phyloP scores from a whole-genome alignment of 1,284 basidiomycete species.

The Coniferiporia weirii region DNA sequence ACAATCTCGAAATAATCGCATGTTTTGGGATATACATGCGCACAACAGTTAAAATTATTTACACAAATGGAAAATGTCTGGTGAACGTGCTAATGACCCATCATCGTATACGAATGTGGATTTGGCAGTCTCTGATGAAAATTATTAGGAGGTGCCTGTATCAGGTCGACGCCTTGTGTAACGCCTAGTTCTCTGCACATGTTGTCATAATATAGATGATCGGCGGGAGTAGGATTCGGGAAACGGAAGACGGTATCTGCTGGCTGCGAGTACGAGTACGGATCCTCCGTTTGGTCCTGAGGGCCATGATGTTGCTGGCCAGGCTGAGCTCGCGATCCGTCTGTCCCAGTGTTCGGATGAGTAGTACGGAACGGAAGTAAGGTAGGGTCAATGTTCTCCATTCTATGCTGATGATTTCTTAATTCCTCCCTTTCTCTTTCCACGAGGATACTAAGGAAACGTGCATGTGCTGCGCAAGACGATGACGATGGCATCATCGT shows the following conservation, averaged over 20 bases:
- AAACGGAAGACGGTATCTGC: conserved; percentile 5
- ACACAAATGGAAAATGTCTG: not conserved
- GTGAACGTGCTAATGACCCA: conserved; percentile 6
- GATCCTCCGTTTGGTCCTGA: conserved; percentile 11
- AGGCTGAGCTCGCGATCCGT: not conserved
- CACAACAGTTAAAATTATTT: not conserved
- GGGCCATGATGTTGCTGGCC: conserved; percentile 5
- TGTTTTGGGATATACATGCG: not conserved
- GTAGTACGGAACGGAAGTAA: conserved; percentile 5
- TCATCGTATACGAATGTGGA: conserved; percentile 13
- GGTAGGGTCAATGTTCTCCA: conserved; percentile 16
- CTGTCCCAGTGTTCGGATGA: not conserved
- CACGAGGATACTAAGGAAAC: conserved; percentile 67
- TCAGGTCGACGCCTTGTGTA: conserved; percentile 20
- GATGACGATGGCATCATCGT: conserved; percentile 53
- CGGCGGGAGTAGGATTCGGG: conserved; percentile 44
- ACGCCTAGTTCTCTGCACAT: conserved; percentile 67
- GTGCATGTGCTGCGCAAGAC: conserved; percentile 63
- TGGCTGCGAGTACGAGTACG: not conserved
- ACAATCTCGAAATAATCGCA: not conserved
- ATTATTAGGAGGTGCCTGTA: conserved; percentile 3
- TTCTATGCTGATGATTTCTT: conserved; percentile 41
- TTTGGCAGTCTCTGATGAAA: conserved; percentile 13
- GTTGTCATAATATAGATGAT: conserved; percentile 55
- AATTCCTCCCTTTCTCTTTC: conserved; percentile 61